These are phyloP conservation scores for Davidsoniella neocaledoniae DNA, from an alignment of 2,329 filamentous ascomycete genomes.

Conservation along the genomic window DNA sequence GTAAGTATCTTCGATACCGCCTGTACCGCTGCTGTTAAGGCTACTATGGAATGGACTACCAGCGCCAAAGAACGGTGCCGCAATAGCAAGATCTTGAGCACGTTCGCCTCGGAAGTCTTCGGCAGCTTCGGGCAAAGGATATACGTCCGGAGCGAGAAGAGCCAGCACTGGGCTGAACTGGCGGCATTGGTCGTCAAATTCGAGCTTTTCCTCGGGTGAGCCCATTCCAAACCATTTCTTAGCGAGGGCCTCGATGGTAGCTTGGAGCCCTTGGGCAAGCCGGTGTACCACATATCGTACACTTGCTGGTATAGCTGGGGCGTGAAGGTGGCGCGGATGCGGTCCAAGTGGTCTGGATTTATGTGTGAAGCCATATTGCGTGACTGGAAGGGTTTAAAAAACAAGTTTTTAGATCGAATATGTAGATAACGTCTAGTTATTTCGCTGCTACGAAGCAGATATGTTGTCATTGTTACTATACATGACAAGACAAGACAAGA, in stretches of 20 bases:
- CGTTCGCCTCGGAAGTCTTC: conserved; percentile 6
- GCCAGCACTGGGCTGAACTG: conserved; percentile 1
- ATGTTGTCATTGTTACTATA: not conserved
- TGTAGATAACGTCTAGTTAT: too few species aligned
- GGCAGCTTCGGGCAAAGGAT: conserved; percentile 17
- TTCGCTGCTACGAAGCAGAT: too few species aligned
- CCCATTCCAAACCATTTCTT: conserved; percentile 12
- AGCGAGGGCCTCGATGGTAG: not conserved
- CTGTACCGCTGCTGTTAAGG: not conserved
- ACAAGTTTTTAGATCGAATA: too few species aligned
- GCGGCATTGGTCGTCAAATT: conserved; percentile 9
- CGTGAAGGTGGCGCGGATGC: conserved; percentile 7
- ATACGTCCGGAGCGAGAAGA: conserved; percentile 12
- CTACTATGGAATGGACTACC: not conserved
- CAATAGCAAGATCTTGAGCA: conserved; percentile 1
- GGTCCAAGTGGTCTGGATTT: not conserved
- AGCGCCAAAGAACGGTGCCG: conserved; percentile 9
- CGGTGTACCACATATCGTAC: conserved; percentile 10
- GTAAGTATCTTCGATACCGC: not conserved
- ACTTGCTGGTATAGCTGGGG: conserved; percentile 5
- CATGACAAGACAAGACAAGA: not conserved
- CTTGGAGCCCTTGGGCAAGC: conserved; percentile 2
- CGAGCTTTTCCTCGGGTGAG: not conserved
- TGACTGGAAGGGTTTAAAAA: too few species aligned
- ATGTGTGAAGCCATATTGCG: too few species aligned